Conservation (phyloP, 2,329 filamentous ascomycete genomes). For the Knufia petricola region DNA sequence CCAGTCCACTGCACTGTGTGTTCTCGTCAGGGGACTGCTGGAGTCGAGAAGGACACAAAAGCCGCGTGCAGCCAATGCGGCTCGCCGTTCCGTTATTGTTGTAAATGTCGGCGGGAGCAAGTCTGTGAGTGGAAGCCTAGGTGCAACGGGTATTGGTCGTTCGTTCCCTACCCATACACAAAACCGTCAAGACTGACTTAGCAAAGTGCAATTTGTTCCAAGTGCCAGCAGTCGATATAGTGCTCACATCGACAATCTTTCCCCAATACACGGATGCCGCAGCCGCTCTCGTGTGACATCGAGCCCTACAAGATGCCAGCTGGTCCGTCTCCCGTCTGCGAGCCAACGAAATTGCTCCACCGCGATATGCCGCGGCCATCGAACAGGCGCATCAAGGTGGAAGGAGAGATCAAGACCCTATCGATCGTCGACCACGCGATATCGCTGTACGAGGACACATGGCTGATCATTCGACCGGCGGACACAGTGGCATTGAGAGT, state of each 20-base stretch:
- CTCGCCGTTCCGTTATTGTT: constrained; percentile 1
- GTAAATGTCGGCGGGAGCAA: constrained; percentile 3
- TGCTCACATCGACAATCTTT: constrained; percentile 1
- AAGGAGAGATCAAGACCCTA: not conserved
- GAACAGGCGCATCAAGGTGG: constrained; percentile 2
- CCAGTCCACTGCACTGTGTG: constrained; percentile 2
- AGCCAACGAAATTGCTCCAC: constrained; percentile 2
- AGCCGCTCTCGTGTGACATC: not conserved
- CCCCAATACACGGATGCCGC: not conserved
- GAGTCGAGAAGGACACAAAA: constrained; percentile 3
- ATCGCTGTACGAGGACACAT: constrained; percentile 2
- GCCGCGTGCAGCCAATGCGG: not conserved
- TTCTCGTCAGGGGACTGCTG: constrained; percentile 2
- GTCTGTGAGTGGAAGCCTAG: constrained; percentile 1
- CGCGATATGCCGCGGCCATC: constrained; percentile 1
- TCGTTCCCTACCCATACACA: not conserved
- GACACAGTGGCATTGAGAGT: not conserved
- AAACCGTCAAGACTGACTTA: constrained; percentile 2
- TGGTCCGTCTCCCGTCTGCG: not conserved
- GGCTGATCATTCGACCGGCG: constrained; percentile 2
- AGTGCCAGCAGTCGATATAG: constrained; percentile 1
- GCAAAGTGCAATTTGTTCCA: constrained; percentile 2
- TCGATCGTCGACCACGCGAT: constrained; percentile 1
- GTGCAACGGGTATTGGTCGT: constrained; percentile 1
- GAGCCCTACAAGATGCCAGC: not conserved